These are phyloP conservation scores for Hypoxylon sp. DNA, from an alignment of 2,329 filamentous ascomycete species.

Conservation along the genomic window DNA sequence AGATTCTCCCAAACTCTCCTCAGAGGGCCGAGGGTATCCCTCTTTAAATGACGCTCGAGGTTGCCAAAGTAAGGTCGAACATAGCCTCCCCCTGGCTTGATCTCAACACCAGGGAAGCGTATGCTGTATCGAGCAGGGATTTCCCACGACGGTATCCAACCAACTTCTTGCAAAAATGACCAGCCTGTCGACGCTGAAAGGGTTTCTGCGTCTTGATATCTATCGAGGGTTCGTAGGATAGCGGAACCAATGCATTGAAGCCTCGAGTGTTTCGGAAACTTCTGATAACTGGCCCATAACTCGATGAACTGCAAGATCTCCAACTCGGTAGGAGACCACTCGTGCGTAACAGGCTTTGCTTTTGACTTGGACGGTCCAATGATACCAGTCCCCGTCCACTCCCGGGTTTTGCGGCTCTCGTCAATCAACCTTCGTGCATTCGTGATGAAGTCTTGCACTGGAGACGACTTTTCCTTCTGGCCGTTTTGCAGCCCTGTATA, in stretches of 20 bases:
- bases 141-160: conserved; percentile 77
- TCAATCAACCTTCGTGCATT: conserved; percentile 64
- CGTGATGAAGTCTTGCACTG: conserved; percentile 59
- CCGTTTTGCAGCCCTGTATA: conserved; percentile 4
- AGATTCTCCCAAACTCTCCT: conserved; percentile 70
- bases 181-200: conserved; percentile 64
- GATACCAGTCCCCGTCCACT: conserved; percentile 64
- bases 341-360: conserved; percentile 21
- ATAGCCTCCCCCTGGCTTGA: conserved; percentile 59
- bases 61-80: conserved; percentile 50
- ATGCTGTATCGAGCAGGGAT: conserved; percentile 72
- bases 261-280: conserved; percentile 64
- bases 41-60: conserved; percentile 52
- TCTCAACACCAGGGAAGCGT: conserved; percentile 62
- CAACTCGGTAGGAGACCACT: conserved; percentile 63
- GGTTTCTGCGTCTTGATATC: conserved; percentile 66
- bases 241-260: conserved; percentile 72
- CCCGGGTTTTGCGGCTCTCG: conserved; percentile 61
- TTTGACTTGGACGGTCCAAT: conserved; percentile 53
- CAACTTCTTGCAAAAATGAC: conserved; percentile 81
- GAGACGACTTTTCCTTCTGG: conserved; percentile 14
- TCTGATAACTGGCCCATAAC: conserved; percentile 70
- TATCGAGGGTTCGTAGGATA: conserved; percentile 70
- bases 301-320: conserved; percentile 76
- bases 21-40: conserved; percentile 60